Conservation (phyloP, 2,329 filamentous ascomycete genomes). For the Pezicula carpinea region DNA sequence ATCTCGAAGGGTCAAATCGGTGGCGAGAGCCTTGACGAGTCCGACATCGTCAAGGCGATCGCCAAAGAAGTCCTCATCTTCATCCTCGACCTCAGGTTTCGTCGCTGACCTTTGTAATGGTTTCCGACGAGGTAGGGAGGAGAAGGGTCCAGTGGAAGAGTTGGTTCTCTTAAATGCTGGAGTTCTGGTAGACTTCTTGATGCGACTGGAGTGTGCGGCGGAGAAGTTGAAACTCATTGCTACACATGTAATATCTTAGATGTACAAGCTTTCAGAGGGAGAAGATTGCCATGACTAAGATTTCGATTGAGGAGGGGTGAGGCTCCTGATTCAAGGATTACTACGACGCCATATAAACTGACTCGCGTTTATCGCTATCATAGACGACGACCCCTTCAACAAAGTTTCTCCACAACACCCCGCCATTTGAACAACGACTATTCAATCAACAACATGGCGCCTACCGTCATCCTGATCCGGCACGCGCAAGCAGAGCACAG, state of each 20-base stretch:
- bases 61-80: conserved; percentile 34
- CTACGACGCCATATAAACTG: no score
- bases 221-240: conserved; percentile 26
- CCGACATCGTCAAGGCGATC: conserved; percentile 58
- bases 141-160: conserved; percentile 19
- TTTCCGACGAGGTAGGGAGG: conserved; percentile 25
- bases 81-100: conserved; percentile 16
- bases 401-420: neutral
- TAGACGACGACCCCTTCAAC: neutral
- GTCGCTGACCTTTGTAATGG: conserved; percentile 14
- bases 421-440: neutral
- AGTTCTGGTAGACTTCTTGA: conserved; percentile 25
- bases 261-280: neutral
- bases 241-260: neutral
- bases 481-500: conserved; percentile 38
- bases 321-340: no score
- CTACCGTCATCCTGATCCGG: conserved; percentile 36
- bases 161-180: conserved; percentile 22
- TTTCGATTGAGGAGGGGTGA: no score
- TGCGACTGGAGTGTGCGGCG: conserved; percentile 26
- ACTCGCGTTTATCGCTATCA: neutral
- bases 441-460: conserved; percentile 28
- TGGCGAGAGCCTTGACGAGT: conserved; percentile 47
- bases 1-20: conserved; percentile 53
- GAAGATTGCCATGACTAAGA: no score